Conservation (phyloP, 2,329 filamentous ascomycete genomes). For the Neonectria neomacrospora region DNA sequence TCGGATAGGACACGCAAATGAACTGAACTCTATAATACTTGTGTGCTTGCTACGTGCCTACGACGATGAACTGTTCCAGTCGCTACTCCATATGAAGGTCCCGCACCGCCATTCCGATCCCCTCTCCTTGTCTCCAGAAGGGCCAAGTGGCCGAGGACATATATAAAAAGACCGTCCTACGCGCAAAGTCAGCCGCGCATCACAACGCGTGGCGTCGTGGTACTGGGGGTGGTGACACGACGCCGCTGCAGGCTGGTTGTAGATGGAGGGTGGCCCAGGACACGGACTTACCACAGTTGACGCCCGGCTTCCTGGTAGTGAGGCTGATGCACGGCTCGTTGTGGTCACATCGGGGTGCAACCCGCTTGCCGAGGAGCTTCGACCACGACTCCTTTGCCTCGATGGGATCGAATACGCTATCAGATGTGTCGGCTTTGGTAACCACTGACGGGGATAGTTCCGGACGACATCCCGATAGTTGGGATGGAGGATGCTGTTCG, state of each 20-base stretch:
- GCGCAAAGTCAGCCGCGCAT: conserved; percentile 32
- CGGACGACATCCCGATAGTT: not conserved
- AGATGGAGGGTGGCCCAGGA: not conserved
- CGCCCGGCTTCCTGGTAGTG: conserved; percentile 87
- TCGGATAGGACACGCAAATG: not conserved
- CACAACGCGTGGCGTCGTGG: not conserved
- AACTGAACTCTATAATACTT: not conserved
- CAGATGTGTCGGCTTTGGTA: conserved; percentile 37
- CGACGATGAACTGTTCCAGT: conserved; percentile 56
- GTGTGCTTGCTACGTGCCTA: too few species aligned
- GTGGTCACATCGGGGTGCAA: conserved; percentile 85
- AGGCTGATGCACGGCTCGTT: conserved; percentile 85
- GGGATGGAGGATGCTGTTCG: conserved; percentile 6
- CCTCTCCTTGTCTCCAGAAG: conserved; percentile 84
- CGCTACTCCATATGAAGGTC: conserved; percentile 81
- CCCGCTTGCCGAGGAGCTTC: conserved; percentile 80
- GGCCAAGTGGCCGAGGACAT: conserved; percentile 79
- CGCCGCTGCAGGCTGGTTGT: too few species aligned
- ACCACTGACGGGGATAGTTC: conserved; percentile 11
- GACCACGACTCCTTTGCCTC: conserved; percentile 85
- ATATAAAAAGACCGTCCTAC: conserved; percentile 72
- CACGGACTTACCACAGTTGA: conserved; percentile 73
- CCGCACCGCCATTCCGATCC: conserved; percentile 88
- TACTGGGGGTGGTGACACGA: too few species aligned
- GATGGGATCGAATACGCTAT: conserved; percentile 72